Evolutionary conservation across 192 early-diverging fungal genomes (phyloP).

Genomic region (Rhizophagus sp.): DNA sequence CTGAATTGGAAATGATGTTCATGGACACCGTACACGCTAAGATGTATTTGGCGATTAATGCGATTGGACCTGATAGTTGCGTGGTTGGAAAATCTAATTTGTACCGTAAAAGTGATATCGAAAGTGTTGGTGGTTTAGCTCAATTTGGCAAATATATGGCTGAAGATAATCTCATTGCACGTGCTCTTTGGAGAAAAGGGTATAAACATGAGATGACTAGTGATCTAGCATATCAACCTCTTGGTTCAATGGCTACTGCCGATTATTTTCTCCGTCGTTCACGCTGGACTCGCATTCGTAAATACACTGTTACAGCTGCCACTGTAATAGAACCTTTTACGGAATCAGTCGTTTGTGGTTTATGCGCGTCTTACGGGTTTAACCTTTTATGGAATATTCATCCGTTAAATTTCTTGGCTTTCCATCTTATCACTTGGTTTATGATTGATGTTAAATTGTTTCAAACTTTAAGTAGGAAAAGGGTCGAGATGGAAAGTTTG

Average conservation of each 20-base stretch:
- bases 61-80: conserved; percentile 79
- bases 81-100: conserved; percentile 95
- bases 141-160: conserved; percentile 90
- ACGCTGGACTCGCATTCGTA: conserved; percentile 92
- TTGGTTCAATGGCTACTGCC: conserved; percentile 68
- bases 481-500: conserved; percentile 36
- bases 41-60: conserved; percentile 95
- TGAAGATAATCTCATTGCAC: conserved; percentile 95
- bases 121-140: conserved; percentile 76
- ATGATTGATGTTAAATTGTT: conserved; percentile 60
- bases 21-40: conserved; percentile 90
- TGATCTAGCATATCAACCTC: conserved; percentile 84
- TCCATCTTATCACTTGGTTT: conserved; percentile 65
- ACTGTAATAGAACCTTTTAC: conserved; percentile 93
- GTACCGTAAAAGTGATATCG: conserved; percentile 83
- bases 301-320: conserved; percentile 87
- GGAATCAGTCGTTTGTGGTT: conserved; percentile 80
- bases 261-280: conserved; percentile 87
- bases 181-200: conserved; percentile 77
- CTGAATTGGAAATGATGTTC: conserved; percentile 85
- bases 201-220: conserved; percentile 82
- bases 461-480: conserved; percentile 37
- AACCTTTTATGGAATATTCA: conserved; percentile 55
- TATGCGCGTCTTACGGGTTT: conserved; percentile 71
- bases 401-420: conserved; percentile 45